Conservation (phyloP, 1,284 basidiomycete species). For the Bondarzewia mesenterica region DNA sequence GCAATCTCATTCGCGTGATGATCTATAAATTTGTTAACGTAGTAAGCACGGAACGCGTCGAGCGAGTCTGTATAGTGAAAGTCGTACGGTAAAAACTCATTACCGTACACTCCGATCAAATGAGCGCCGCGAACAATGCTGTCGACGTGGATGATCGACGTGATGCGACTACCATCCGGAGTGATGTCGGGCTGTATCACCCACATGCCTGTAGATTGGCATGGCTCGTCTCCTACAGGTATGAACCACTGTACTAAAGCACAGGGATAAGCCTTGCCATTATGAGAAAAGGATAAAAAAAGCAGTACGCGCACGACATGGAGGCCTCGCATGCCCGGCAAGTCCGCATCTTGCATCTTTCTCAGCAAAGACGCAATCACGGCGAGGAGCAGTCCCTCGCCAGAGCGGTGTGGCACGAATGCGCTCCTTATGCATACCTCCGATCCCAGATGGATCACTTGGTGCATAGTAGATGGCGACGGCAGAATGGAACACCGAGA, state of each 20-base stretch:
- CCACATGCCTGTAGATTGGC: constrained; percentile 25
- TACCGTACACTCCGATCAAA: constrained; percentile 21
- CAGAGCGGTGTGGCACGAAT: constrained; percentile 3
- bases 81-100: constrained; percentile 15
- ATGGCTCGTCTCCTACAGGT: constrained; percentile 11
- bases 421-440: constrained; percentile 8
- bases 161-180: background rate
- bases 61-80: constrained; percentile 17
- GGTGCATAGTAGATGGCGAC: constrained; percentile 8
- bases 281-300: constrained; percentile 7
- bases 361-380: constrained; percentile 9
- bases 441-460: constrained; percentile 2
- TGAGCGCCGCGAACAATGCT: constrained; percentile 19
- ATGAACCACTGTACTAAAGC: constrained; percentile 25
- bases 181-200: constrained; percentile 19
- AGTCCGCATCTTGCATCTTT: background rate
- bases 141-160: constrained; percentile 16
- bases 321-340: constrained; percentile 5
- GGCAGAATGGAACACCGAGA: constrained; percentile 5
- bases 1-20: constrained; percentile 21
- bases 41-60: constrained; percentile 20
- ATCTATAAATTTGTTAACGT: constrained; percentile 23
- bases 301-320: constrained; percentile 1
- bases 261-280: background rate
- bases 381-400: background rate